These are phyloP conservation scores for Hygrocybe punicea DNA, from an alignment of 768 basidiomycete species.

Conservation along the genomic window DNA sequence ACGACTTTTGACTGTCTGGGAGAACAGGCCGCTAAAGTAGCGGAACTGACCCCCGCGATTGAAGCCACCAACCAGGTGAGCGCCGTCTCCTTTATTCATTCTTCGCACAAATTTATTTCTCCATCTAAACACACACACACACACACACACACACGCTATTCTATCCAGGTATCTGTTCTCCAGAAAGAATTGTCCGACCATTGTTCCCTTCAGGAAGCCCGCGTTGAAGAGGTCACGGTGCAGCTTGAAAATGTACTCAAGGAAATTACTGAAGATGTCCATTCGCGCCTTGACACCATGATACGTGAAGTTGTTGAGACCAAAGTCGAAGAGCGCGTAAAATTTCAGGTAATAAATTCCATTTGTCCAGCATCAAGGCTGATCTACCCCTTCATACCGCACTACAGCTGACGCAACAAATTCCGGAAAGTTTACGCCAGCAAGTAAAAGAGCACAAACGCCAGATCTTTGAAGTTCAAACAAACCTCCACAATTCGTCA, in stretches of 20 bases:
- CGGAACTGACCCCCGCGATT: slow-evolving; percentile 43
- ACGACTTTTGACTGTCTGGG: slow-evolving; percentile 45
- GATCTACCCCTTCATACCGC: too few relatives aligned
- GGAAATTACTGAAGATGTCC: slow-evolving; percentile 40
- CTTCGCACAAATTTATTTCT: slow-evolving; percentile 6
- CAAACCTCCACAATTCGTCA: slow-evolving; percentile 47
- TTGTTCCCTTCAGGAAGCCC: slow-evolving; percentile 37
- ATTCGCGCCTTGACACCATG: slow-evolving; percentile 32
- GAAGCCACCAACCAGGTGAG: slow-evolving; percentile 45
- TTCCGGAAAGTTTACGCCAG: slow-evolving; percentile 42
- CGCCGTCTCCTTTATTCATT: background rate
- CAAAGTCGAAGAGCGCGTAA: slow-evolving; percentile 42
- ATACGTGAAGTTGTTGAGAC: slow-evolving; percentile 36
- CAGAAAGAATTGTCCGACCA: slow-evolving; percentile 39
- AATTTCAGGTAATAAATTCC: slow-evolving; percentile 35
- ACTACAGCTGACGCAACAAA: slow-evolving; percentile 40
- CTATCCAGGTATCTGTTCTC: slow-evolving; percentile 4
- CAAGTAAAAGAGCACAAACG: slow-evolving; percentile 41
- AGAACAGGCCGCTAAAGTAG: slow-evolving; percentile 44
- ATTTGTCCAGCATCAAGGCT: background rate
- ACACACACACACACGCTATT: too few relatives aligned
- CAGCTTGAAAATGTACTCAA: slow-evolving; percentile 41
- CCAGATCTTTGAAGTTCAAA: slow-evolving; percentile 43
- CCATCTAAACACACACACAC: too few relatives aligned
- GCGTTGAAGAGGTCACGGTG: slow-evolving; percentile 35